Evolutionary conservation across 164 flowering plant genomes (phyloP).

Genomic region (Dillenia turbinata): DNA sequence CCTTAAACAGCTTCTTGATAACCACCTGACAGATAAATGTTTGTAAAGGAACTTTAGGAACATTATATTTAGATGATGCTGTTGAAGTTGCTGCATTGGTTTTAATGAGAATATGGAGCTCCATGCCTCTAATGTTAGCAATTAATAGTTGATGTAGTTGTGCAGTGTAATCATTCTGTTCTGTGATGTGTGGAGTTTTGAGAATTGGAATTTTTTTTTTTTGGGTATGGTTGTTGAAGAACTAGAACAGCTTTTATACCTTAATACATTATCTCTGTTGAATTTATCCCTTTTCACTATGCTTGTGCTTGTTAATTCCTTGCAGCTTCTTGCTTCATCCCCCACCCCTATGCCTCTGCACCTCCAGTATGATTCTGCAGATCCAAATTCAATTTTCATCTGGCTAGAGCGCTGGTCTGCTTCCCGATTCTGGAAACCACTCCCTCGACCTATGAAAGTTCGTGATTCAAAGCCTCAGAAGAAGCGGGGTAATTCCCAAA

Average conservation of each 20-base stretch:
- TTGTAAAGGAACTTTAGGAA: no score
- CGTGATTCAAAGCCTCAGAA: no score
- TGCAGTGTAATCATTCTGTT: not conserved
- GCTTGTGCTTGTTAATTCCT: constrained; percentile 6
- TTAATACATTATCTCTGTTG: not conserved
- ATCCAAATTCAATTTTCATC: no score
- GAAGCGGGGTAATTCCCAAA: no score
- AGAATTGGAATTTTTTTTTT: not conserved
- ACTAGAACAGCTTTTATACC: not conserved
- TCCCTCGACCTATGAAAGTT: no score
- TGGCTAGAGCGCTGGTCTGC: no score
- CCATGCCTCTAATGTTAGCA: not conserved
- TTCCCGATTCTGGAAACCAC: no score
- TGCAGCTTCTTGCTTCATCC: constrained; percentile 64
- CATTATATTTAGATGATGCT: no score
- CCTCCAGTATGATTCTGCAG: not conserved
- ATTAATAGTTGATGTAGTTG: not conserved
- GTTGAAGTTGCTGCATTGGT: no score
- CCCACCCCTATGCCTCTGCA: constrained; percentile 53
- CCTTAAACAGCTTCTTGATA: no score
- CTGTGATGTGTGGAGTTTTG: not conserved
- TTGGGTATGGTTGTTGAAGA: not conserved
- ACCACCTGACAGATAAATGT: no score
- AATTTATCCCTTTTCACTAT: not conserved
- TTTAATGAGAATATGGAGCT: not conserved